These are phyloP conservation scores for Colletotrichum truncatum DNA, from an alignment of 2,329 filamentous ascomycete species.

Conservation along the genomic window DNA sequence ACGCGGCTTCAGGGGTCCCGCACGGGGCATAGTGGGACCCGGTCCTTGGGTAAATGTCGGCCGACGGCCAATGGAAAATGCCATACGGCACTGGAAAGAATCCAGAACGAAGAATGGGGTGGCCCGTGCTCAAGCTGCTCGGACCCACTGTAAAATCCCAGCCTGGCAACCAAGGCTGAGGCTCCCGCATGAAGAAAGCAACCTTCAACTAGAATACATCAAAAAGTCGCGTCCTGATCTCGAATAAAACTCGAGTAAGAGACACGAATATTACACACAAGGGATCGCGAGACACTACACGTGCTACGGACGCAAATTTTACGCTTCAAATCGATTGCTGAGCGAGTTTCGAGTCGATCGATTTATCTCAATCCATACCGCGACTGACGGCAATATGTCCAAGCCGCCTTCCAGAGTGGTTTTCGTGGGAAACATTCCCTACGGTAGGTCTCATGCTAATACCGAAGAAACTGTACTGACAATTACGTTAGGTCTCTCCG, in stretches of 20 bases:
- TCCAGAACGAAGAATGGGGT: constrained; percentile 3
- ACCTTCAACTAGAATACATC: background rate
- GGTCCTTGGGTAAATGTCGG: constrained; percentile 18
- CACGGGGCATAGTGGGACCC: constrained; percentile 9
- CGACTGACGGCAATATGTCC: constrained; percentile 63
- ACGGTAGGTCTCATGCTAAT: constrained; percentile 61
- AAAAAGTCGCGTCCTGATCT: background rate
- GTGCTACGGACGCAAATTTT: background rate
- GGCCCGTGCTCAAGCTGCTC: constrained; percentile 25
- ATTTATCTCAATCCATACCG: background rate
- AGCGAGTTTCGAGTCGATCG: background rate
- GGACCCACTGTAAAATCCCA: constrained; percentile 27
- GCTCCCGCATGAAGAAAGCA: background rate
- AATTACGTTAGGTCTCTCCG: constrained; percentile 79
- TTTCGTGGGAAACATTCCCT: constrained; percentile 88
- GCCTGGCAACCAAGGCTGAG: constrained; percentile 26
- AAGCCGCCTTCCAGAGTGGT: constrained; percentile 82
- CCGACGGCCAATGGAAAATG: constrained; percentile 25
- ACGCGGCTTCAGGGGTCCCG: constrained; percentile 27
- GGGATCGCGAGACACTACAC: background rate
- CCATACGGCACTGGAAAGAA: background rate
- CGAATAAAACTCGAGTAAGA: background rate
- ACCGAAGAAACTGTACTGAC: background rate
- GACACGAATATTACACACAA: background rate
- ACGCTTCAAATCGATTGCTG: background rate